Base-by-base conservation (phyloP, 129 eudicot species). In the Sambucus nigra region DNA sequence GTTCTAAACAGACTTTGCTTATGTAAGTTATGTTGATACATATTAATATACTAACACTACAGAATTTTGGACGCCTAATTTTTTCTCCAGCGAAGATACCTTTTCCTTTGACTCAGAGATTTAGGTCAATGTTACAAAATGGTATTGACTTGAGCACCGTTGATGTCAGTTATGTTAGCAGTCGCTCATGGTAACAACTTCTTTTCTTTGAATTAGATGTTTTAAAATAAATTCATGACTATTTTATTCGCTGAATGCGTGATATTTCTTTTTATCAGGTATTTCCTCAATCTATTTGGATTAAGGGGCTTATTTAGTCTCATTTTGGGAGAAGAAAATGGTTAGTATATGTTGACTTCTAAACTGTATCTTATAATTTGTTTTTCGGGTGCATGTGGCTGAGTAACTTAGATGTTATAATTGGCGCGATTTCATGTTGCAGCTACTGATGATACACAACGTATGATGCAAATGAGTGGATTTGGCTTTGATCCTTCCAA, bases 381-480 rank as follows among this genome's bases (percentile, higher is more conserved):
- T 27, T 13, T 14, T 42, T 42, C 0, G 19, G 10, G 20, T 42
- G n/a, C 48, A 42, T 42, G 19, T 25, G 48, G 33, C 23, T 17
- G 13, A 41, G 28, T 42, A 2, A 15, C 52, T 38, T 0, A 3
- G 26, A 15, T 68, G 39, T 25, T 42, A 15, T 42, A 26, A 29
- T 55, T 58, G 11, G 57, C 57, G 8, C 46, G 42, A 29, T 21
- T 56, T 22, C 16, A 50, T 55, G 28, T 54, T 71, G 68, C 94
- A 89, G 98, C 98, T 29, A 84, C 78, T 16, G 98, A 84, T 59
- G 98, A 89, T 57, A 85, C 98, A 27, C 98, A 91, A 17, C 81
- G 83, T 15, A 89, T 89, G 98, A 89, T 89, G 98, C 98, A 89
- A 72, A 89, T 89, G 98, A 72, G 99, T 70, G 99, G 99, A 69